Conservation (phyloP, 345 rosid genomes). For the Gossypium herbaceum region DNA sequence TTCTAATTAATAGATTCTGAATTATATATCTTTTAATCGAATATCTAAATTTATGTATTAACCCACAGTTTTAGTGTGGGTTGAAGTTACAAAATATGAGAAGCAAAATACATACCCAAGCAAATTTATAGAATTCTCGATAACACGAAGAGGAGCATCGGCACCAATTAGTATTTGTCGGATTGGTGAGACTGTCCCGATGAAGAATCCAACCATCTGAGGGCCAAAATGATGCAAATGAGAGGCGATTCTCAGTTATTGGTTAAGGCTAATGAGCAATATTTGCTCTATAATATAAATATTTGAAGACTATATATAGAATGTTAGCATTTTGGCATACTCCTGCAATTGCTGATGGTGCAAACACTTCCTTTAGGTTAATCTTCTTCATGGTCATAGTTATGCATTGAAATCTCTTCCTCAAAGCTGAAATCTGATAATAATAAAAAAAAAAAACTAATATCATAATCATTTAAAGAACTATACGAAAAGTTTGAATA, state of each 20-base stretch:
- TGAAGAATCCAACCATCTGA: neutral
- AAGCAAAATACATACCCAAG: neutral
- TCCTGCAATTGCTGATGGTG: conserved; percentile 26
- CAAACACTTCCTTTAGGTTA: conserved; percentile 19
- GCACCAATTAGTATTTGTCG: neutral
- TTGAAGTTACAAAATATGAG: too few relatives aligned
- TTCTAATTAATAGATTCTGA: too few relatives aligned
- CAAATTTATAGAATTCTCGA: neutral
- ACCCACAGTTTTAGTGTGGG: too few relatives aligned
- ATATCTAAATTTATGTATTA: too few relatives aligned
- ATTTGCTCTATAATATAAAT: neutral
- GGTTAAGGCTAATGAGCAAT: neutral
- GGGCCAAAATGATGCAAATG: neutral
- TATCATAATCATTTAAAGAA: neutral
- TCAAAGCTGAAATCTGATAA: neutral
- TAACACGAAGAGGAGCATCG: neutral
- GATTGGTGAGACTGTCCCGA: conserved; percentile 2
- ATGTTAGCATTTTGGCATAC: conserved; percentile 16
- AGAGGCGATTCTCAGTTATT: neutral
- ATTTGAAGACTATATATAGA: neutral
- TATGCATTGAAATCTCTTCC: conserved; percentile 4
- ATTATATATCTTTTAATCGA: too few relatives aligned
- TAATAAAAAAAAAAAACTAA: neutral
- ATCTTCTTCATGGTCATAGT: neutral
- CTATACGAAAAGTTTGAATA: too few relatives aligned